Evolutionary conservation across 2,329 filamentous ascomycete genomes (phyloP).

Genomic region (Cercospora zeina): DNA sequence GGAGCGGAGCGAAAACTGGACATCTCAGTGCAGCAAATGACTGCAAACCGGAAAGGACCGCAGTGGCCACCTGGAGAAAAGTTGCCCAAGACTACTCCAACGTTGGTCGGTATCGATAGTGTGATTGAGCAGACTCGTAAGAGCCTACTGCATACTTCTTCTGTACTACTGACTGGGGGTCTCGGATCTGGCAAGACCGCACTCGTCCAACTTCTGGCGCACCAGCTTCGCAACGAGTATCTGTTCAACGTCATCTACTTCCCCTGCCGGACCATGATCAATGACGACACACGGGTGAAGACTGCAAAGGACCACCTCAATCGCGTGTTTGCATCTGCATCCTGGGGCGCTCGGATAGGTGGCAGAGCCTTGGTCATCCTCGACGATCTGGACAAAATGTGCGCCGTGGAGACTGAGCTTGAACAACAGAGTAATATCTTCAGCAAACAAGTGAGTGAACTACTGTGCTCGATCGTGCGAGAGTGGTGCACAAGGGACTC

Average conservation of each 20-base stretch:
- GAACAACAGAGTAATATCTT: slow-evolving; percentile 92
- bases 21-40: slow-evolving; percentile 74
- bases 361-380: slow-evolving; percentile 82
- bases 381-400: slow-evolving; percentile 90
- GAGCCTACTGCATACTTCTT: slow-evolving; percentile 81
- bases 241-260: slow-evolving; percentile 85
- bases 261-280: slow-evolving; percentile 81
- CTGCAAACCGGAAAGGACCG: slow-evolving; percentile 61
- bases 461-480: slow-evolving; percentile 76
- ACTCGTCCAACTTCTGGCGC: slow-evolving; percentile 72
- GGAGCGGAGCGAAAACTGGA: slow-evolving; percentile 72
- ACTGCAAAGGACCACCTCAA: slow-evolving; percentile 87
- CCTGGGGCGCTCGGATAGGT: slow-evolving; percentile 85
- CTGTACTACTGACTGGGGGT: slow-evolving; percentile 83
- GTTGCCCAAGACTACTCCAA: slow-evolving; percentile 55
- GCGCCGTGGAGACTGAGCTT: slow-evolving; percentile 89
- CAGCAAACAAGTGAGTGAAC: slow-evolving; percentile 88
- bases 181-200: slow-evolving; percentile 88
- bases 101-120: slow-evolving; percentile 80
- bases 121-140: slow-evolving; percentile 70
- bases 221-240: slow-evolving; percentile 68
- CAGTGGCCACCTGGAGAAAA: slow-evolving; percentile 56
- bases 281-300: slow-evolving; percentile 84
- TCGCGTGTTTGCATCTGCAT: slow-evolving; percentile 81
- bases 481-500: slow-evolving; percentile 80